Base-by-base conservation (phyloP, 352 stramenopile genomes). In the Blastocystis sp. region DNA sequence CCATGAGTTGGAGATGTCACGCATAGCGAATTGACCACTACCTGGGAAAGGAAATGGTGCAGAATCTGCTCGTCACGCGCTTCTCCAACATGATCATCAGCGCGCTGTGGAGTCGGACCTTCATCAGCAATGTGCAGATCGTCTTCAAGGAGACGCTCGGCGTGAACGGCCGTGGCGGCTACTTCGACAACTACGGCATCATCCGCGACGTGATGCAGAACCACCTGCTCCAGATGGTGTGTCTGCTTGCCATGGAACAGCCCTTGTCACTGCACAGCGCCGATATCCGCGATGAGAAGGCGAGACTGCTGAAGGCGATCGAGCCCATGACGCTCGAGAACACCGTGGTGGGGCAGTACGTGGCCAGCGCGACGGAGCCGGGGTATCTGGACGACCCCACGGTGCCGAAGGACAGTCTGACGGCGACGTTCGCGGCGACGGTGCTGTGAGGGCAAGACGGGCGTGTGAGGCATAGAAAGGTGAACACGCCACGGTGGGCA, bases 121-220 rank as follows among this genome's bases (percentile, higher is more conserved):
- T 95, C 91, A 95, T 99, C 74, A 94, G 96, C 66, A 97, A 92
- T 70, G 95, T 99, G 60, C 93, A 94, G 62, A 96, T 99, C 56
- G 98, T 94, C 34, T 98, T 97, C 91, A 98, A 98, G 89, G 97
- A 99, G 91, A 92, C 97, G 70, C 97, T 98, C 89, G 95, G 95
- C 61, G 98, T 95, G 9, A 92, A 98, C 86, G 95, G 95, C 69
- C 92, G 95, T 62, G 96, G 95, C 34, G 95, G 95, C 1, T 98
- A 98, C 90, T 99, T 98, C 91, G 95, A 98, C 89, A 92, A 94
- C 84, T 98, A 96, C 88, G 95, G 96, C 23, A 99, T 99, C 90
- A 98, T 99, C 89, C 93, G 97, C 71, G 97, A 99, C 90, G 95
- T 99, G 69, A 97, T 98, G 92, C 95, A 97, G 90, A 99, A 99